phyloP scores from a whole-genome alignment of 1,284 basidiomycete genomes.

The Irpex rosettiformis region DNA sequence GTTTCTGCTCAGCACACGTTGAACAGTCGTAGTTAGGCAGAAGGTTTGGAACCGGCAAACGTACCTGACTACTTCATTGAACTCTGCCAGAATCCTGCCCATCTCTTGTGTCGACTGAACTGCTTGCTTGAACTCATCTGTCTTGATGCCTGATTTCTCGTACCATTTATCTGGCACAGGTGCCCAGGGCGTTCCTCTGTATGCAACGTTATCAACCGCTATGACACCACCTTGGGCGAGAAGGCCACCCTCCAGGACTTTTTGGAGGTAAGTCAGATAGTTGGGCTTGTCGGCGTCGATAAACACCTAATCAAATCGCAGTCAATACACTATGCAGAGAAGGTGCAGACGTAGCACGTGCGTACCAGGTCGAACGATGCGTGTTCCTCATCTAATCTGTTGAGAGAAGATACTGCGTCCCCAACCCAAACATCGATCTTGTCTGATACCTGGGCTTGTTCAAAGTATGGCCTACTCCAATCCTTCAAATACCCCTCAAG shows the following conservation, averaged over 20 bases:
- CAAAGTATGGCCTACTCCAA: slow-evolving; percentile 14
- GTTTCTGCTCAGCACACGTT: slow-evolving; percentile 4
- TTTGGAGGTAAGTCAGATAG: slow-evolving; percentile 15
- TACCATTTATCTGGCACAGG: slow-evolving; percentile 10
- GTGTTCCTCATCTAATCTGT: slow-evolving; percentile 9
- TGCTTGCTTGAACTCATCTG: slow-evolving; percentile 11
- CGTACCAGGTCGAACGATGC: slow-evolving; percentile 18
- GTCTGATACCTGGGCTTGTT: slow-evolving; percentile 14
- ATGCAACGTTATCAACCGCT: slow-evolving; percentile 16
- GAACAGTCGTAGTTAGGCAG: neutral
- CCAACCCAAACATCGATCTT: slow-evolving; percentile 19
- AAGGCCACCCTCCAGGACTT: slow-evolving; percentile 10
- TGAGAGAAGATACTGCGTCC: slow-evolving; percentile 15
- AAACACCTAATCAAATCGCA: slow-evolving; percentile 14
- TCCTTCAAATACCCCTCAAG: slow-evolving; percentile 16
- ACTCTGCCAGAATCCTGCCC: neutral
- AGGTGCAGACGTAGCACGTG: neutral
- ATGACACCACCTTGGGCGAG: slow-evolving; percentile 15
- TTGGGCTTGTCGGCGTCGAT: slow-evolving; percentile 18
- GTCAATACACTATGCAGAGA: neutral
- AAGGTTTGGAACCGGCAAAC: neutral
- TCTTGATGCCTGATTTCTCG: slow-evolving; percentile 3
- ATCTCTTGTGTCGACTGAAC: neutral
- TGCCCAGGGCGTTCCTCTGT: slow-evolving; percentile 16
- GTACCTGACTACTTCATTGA: slow-evolving; percentile 14